These are phyloP conservation scores for Anthracocystis setariae DNA, from an alignment of 1,284 basidiomycete species.

Conservation along the genomic window DNA sequence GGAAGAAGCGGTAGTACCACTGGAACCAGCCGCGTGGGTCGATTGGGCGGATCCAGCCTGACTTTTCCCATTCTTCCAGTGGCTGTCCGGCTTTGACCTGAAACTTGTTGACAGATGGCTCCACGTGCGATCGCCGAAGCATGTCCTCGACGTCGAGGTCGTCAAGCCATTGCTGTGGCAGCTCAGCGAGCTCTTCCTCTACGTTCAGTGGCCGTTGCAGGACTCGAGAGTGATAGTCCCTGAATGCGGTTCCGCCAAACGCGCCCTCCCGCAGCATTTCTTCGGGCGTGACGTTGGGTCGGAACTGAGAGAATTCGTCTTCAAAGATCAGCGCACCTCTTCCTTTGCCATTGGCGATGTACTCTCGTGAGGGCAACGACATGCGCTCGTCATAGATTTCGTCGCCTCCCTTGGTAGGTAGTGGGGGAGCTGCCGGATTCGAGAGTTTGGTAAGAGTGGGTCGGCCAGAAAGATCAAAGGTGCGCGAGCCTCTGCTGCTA, in stretches of 20 bases:
- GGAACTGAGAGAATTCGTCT: constrained; percentile 67
- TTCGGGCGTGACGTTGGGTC: constrained; percentile 70
- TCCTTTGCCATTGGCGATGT: constrained; percentile 18
- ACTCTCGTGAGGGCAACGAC: constrained; percentile 31
- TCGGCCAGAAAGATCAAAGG: constrained; percentile 37
- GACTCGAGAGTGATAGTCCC: constrained; percentile 47
- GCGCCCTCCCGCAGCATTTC: constrained; percentile 70
- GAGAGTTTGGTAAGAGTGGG: constrained; percentile 41
- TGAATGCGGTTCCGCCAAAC: constrained; percentile 70
- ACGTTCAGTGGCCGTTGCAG: constrained; percentile 40
- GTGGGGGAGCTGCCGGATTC: constrained; percentile 41
- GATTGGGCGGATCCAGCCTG: constrained; percentile 69
- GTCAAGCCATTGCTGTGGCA: constrained; percentile 52
- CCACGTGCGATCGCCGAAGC: constrained; percentile 55
- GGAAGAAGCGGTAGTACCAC: constrained; percentile 70
- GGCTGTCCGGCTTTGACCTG: constrained; percentile 69
- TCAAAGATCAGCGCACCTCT: constrained; percentile 69
- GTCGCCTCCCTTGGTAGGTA: constrained; percentile 25
- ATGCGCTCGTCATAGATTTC: constrained; percentile 29
- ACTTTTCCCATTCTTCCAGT: constrained; percentile 70
- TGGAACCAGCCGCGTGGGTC: constrained; percentile 71
- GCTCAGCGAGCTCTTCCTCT: constrained; percentile 47
- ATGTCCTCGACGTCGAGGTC: constrained; percentile 41
- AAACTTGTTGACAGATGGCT: constrained; percentile 68
- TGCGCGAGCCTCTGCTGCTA: constrained; percentile 27